Conservation (phyloP, 2,329 filamentous ascomycete species). For the Neofusicoccum ribis region DNA sequence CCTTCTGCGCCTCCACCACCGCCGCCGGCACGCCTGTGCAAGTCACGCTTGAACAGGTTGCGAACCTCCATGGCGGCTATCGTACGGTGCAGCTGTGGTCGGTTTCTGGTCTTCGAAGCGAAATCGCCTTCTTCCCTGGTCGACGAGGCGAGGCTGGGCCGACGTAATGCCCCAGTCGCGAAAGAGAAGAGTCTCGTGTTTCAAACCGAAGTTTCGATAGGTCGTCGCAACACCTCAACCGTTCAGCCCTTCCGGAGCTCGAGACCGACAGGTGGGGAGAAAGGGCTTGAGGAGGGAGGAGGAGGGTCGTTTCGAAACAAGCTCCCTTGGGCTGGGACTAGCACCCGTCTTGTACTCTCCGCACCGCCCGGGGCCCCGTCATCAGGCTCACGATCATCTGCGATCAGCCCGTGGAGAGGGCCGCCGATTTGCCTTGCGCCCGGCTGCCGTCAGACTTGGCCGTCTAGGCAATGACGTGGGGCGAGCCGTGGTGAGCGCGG, state of each 20-base stretch:
- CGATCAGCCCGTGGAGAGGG: background rate
- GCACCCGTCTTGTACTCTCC: slow-evolving; percentile 3
- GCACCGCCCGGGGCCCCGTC: background rate
- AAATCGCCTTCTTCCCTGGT: background rate
- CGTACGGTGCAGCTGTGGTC: too few relatives aligned
- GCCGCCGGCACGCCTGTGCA: slow-evolving; percentile 7
- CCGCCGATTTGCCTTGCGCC: background rate
- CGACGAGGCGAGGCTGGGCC: background rate
- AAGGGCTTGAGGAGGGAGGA: background rate
- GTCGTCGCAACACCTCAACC: too few relatives aligned
- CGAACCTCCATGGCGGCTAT: slow-evolving; percentile 6
- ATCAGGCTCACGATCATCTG: background rate
- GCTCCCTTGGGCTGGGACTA: background rate
- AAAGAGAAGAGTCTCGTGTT: too few relatives aligned
- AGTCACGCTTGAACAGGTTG: background rate
- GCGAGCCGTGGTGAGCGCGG: background rate
- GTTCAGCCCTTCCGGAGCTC: background rate
- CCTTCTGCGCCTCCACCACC: slow-evolving; percentile 8
- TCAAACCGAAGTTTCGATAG: too few relatives aligned
- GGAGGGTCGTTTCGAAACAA: background rate
- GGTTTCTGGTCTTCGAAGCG: background rate
- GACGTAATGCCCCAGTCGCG: background rate
- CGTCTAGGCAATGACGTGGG: background rate
- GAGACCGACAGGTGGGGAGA: too few relatives aligned
- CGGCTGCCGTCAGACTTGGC: background rate